A percentile compares a stretch with the other conserved stretches of the same genome.
phyloP scores from a whole-genome alignment of 768 basidiomycete genomes.

The Mycena vitilis region DNA sequence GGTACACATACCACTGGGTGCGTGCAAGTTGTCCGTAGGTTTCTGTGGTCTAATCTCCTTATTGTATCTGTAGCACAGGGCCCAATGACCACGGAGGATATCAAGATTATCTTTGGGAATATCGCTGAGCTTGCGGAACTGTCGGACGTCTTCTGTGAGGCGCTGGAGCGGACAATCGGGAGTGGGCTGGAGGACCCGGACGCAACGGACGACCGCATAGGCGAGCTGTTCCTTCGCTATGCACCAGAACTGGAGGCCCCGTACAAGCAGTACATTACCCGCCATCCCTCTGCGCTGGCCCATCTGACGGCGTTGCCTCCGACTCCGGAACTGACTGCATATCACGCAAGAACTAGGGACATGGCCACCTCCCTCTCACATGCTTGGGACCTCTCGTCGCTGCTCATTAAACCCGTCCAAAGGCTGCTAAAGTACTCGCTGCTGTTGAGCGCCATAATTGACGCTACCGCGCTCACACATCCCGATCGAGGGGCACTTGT shows the following conservation, averaged over 20 bases:
- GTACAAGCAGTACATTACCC: slow-evolving; percentile 85
- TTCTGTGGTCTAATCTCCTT: slow-evolving; percentile 41
- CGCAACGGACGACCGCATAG: slow-evolving; percentile 74
- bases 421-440: slow-evolving; percentile 95
- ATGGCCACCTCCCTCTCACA: slow-evolving; percentile 80
- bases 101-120: slow-evolving; percentile 80
- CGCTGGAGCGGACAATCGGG: slow-evolving; percentile 76
- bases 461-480: slow-evolving; percentile 78
- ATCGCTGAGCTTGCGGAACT: slow-evolving; percentile 80
- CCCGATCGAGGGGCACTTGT: slow-evolving; percentile 71
- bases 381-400: slow-evolving; percentile 92
- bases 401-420: slow-evolving; percentile 98
- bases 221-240: slow-evolving; percentile 67
- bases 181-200: slow-evolving; percentile 68
- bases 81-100: slow-evolving; percentile 81
- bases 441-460: slow-evolving; percentile 80
- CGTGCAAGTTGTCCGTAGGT: neutral
- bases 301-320: slow-evolving; percentile 62
- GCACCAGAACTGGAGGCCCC: slow-evolving; percentile 71
- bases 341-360: slow-evolving; percentile 73
- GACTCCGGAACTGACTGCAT: slow-evolving; percentile 65
- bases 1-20: slow-evolving; percentile 80
- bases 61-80: slow-evolving; percentile 46
- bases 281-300: slow-evolving; percentile 78
- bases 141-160: slow-evolving; percentile 72